These are phyloP conservation scores for Pyrenophora teres DNA, from an alignment of 2,329 filamentous ascomycete genomes.

Conservation along the genomic window DNA sequence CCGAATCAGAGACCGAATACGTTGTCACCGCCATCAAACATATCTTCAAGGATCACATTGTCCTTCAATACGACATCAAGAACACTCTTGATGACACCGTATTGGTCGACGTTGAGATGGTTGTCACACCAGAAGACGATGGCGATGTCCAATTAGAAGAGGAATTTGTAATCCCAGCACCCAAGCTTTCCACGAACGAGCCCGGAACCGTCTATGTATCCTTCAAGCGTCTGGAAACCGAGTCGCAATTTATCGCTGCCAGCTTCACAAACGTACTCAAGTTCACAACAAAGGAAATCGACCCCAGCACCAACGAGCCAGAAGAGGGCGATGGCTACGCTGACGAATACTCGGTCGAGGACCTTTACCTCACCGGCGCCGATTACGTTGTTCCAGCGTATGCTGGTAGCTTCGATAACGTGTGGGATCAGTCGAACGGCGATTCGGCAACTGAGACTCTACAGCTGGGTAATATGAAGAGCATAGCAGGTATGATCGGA, in stretches of 20 bases:
- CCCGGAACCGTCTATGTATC: slow-evolving; percentile 94
- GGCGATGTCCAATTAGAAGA: slow-evolving; percentile 74
- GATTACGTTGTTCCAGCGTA: slow-evolving; percentile 95
- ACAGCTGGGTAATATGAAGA: slow-evolving; percentile 85
- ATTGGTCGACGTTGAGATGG: slow-evolving; percentile 57
- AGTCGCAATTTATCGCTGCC: slow-evolving; percentile 74
- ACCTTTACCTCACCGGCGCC: slow-evolving; percentile 86
- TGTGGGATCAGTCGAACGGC: slow-evolving; percentile 92
- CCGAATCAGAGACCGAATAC: slow-evolving; percentile 96
- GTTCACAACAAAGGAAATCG: slow-evolving; percentile 97
- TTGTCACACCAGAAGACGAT: slow-evolving; percentile 84
- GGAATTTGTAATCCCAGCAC: slow-evolving; percentile 89
- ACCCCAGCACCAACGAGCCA: slow-evolving; percentile 88
- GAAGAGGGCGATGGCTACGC: slow-evolving; percentile 87
- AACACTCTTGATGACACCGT: slow-evolving; percentile 88
- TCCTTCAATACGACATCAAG: slow-evolving; percentile 96
- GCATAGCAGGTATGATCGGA: slow-evolving; percentile 76
- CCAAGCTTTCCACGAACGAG: slow-evolving; percentile 80
- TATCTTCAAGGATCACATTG: slow-evolving; percentile 95
- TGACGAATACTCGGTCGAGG: slow-evolving; percentile 95
- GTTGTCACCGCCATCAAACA: slow-evolving; percentile 94
- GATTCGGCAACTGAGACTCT: slow-evolving; percentile 91
- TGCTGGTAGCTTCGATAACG: slow-evolving; percentile 90
- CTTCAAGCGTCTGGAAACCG: slow-evolving; percentile 81
- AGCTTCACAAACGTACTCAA: slow-evolving; percentile 92